Conservation (phyloP, 1,284 basidiomycete genomes). For the Meira miltonrushii region DNA sequence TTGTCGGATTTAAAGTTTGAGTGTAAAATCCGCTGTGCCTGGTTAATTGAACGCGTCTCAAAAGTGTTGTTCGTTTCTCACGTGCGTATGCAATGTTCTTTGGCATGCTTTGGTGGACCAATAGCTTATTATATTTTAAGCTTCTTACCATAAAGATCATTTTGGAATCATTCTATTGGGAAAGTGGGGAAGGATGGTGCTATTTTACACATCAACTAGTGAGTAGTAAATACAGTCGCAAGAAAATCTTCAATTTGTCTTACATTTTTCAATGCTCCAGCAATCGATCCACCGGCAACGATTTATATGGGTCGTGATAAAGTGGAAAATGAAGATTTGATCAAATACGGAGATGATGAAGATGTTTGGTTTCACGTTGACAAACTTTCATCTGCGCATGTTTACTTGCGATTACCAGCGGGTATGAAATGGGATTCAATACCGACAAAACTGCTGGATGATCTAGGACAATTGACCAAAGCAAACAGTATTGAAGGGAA, state of each 20-base stretch:
- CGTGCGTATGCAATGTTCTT: too few relatives aligned
- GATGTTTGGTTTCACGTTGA: conserved; percentile 61
- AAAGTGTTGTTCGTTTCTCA: too few relatives aligned
- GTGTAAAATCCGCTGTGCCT: too few relatives aligned
- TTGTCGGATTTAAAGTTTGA: too few relatives aligned
- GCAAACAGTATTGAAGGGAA: conserved; percentile 96
- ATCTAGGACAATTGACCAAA: conserved; percentile 91
- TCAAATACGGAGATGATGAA: conserved; percentile 60
- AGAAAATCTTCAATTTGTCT: neutral
- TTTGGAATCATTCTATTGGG: too few relatives aligned
- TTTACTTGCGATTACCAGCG: conserved; percentile 76
- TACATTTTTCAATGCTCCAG: conserved; percentile 25
- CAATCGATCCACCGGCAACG: conserved; percentile 63
- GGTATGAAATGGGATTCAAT: conserved; percentile 80
- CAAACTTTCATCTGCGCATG: conserved; percentile 53
- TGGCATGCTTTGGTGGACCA: too few relatives aligned
- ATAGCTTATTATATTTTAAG: too few relatives aligned
- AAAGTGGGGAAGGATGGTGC: conserved; percentile 55
- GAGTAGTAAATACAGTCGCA: neutral
- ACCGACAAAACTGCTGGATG: conserved; percentile 70
- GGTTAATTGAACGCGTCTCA: too few relatives aligned
- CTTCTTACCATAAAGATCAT: too few relatives aligned
- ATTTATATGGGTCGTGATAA: conserved; percentile 97
- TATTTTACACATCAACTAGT: conserved; percentile 60
- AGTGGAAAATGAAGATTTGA: conserved; percentile 71